phyloP scores from a whole-genome alignment of 257 asterid species.

The Thymus mandschuricus region DNA sequence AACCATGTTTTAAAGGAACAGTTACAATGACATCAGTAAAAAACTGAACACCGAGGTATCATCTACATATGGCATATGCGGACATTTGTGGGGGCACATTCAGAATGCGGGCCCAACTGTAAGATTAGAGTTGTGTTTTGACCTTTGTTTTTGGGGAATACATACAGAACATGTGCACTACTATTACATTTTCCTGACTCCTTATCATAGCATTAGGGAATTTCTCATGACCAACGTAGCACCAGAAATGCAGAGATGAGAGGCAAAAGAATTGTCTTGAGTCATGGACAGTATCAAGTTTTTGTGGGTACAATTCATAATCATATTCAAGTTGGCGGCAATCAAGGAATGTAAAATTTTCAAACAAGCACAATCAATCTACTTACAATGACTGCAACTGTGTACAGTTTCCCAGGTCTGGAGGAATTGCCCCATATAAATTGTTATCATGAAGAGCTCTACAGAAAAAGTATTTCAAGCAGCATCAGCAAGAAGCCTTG shows the following conservation, averaged over 20 bases:
- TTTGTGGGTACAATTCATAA: conserved; percentile 12
- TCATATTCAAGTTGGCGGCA: conserved; percentile 22
- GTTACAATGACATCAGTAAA: conserved; percentile 13
- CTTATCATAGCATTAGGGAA: conserved; percentile 9
- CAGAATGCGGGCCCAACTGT: background rate
- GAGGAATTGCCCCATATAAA: conserved; percentile 84
- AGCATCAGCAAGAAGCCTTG: conserved; percentile 32
- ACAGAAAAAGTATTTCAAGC: conserved; percentile 34
- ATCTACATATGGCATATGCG: conserved; percentile 6
- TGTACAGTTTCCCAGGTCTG: conserved; percentile 88
- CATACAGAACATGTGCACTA: background rate
- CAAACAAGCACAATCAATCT: conserved; percentile 15
- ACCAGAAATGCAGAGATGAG: conserved; percentile 17
- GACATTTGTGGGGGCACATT: conserved; percentile 13
- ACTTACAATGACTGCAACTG: conserved; percentile 86
- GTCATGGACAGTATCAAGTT: conserved; percentile 10
- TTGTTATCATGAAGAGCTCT: conserved; percentile 93
- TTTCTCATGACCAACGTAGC: conserved; percentile 2
- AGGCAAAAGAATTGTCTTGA: background rate
- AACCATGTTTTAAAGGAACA: conserved; percentile 4
- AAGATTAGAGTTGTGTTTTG: conserved; percentile 2
- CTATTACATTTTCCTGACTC: background rate
- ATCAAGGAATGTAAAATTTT: conserved; percentile 21
- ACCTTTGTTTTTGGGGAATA: background rate
- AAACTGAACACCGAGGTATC: background rate